A percentile compares a stretch with the other conserved stretches of the same genome.
Evolutionary conservation across 192 early-diverging fungal species (phyloP).

Genomic region (Globomyces pollinis-pini): DNA sequence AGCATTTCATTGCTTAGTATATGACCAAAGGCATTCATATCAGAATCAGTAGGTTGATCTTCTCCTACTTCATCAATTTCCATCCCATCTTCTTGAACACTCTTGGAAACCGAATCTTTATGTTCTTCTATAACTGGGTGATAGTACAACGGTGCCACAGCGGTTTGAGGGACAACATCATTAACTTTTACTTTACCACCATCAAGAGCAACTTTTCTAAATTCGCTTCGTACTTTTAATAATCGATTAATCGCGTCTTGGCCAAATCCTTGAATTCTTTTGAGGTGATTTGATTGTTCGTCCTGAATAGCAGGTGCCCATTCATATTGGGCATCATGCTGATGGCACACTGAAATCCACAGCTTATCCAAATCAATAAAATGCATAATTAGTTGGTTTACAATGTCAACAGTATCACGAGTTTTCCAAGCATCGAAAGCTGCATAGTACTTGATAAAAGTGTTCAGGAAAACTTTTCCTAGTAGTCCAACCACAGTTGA

Average conservation of each 20-base stretch:
- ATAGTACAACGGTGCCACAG: background rate
- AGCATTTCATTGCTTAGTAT: constrained; percentile 56
- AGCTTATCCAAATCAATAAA: constrained; percentile 59
- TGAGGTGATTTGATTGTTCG: constrained; percentile 46
- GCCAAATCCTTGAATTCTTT: constrained; percentile 41
- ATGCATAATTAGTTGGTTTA: constrained; percentile 58
- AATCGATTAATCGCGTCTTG: constrained; percentile 33
- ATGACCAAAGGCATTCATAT: constrained; percentile 31
- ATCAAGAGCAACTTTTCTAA: background rate
- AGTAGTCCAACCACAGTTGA: background rate
- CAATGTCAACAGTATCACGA: constrained; percentile 52
- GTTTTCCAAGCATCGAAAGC: constrained; percentile 68
- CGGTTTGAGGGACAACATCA: constrained; percentile 1
- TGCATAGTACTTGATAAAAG: constrained; percentile 51
- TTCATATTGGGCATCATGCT: constrained; percentile 41
- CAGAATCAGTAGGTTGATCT: constrained; percentile 25
- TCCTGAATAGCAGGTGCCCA: constrained; percentile 55
- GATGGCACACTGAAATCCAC: constrained; percentile 50
- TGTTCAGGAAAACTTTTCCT: constrained; percentile 32
- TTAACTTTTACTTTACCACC: constrained; percentile 7
- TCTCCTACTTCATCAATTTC: constrained; percentile 7
- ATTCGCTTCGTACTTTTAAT: constrained; percentile 11
- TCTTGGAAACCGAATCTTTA: background rate
- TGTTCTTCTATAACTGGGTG: background rate
- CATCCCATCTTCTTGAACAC: background rate